Evolutionary conservation across 306 rosid genomes (phyloP), one percentile per base, ranked within the genome.

Genomic region (Phaseolus lunatus): DNA sequence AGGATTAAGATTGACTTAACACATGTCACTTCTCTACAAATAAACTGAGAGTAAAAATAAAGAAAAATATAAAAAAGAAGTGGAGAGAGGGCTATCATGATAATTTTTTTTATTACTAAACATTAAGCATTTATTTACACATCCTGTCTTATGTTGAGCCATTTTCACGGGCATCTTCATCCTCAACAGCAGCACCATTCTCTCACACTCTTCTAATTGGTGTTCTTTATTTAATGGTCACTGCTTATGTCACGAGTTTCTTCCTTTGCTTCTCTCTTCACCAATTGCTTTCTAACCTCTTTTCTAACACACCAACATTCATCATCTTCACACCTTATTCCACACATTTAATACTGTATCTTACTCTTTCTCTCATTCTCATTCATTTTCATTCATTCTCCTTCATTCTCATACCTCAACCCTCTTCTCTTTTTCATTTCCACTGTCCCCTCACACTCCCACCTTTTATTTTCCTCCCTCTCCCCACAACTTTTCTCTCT

Each of bases 231-330:
- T 72, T 84, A 69, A 72, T 79, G 7, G 69, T 52, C 65, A 49
- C 37, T 82, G 79, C 85, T 83, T 77, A 73, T 53, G 88, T 85
- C 89, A 86, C 87, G 87, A 78, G 86, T 75, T 78, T 84, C 90
- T 84, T 84, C 84, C 78, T 83, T 39, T 79, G 44, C 71, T 75
- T 29, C 79, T 64, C 71, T 71, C 39, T 59, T 29, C 19, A 18
- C 78, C 72, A 22, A 70, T 77, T 82, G 81, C 75, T 41, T 41
- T 63, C 52, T 18, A 62, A 61, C 3, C 54, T 47, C 80, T 66
- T 73, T 56, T 54, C 45, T 7, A 27, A 76, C 72, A 77, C 49
- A 43, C 66, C 63, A 44, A 39, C 77, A 50, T 67, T 74, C 80
- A 84, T 47, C 80, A 79, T 47, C 81, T 19, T 85, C 37, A 45